phyloP scores from a whole-genome alignment of 441 rosid species.

The Biscutella laevigata region DNA sequence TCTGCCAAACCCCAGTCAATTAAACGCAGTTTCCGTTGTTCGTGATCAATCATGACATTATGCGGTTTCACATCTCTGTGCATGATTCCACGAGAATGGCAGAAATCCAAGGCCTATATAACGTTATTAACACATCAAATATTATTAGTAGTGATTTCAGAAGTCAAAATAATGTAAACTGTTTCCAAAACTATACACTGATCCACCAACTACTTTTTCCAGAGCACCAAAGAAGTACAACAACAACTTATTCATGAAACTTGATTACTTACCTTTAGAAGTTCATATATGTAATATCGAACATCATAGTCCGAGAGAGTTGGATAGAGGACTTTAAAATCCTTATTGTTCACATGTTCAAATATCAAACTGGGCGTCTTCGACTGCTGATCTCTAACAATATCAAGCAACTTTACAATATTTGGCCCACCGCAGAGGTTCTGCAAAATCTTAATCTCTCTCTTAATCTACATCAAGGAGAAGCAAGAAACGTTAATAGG shows the following conservation, averaged over 20 bases:
- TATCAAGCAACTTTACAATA: conserved; percentile 83
- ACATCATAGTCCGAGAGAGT: conserved; percentile 83
- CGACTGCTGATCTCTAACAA: conserved; percentile 98
- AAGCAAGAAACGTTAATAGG: neutral
- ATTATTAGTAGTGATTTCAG: neutral
- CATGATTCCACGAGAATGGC: conserved; percentile 98
- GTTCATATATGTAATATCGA: conserved; percentile 84
- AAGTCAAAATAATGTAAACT: neutral
- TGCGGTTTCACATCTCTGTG: conserved; percentile 98
- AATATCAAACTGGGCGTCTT: conserved; percentile 94
- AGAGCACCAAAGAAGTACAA: neutral
- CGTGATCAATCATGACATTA: conserved; percentile 98
- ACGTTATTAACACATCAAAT: neutral
- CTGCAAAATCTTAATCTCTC: conserved; percentile 95
- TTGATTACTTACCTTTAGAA: conserved; percentile 53
- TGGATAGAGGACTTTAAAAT: conserved; percentile 90
- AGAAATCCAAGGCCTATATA: conserved; percentile 82
- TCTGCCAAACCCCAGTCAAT: conserved; percentile 99
- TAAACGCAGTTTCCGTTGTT: conserved; percentile 82
- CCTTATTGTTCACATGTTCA: conserved; percentile 91
- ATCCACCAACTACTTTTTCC: neutral
- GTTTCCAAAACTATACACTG: neutral
- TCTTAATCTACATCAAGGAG: conserved; percentile 59
- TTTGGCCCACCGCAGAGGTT: conserved; percentile 98
- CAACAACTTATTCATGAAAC: conserved; percentile 4